These are phyloP conservation scores for Flaveria ramosissima DNA, from an alignment of 129 eudicot genomes.

Conservation along the genomic window DNA sequence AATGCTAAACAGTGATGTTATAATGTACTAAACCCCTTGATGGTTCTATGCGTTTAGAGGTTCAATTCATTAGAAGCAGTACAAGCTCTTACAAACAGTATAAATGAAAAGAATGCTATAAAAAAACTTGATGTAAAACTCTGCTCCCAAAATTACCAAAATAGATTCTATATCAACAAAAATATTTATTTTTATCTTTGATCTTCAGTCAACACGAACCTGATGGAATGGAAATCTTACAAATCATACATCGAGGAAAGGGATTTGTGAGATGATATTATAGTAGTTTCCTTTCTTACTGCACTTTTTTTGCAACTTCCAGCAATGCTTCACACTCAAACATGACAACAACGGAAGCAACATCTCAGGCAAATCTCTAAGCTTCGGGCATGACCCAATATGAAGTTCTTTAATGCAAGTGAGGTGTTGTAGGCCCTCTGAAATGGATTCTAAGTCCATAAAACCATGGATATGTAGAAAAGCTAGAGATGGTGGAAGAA, in stretches of 20 bases:
- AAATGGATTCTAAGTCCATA: conserved; percentile 13
- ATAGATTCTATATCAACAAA: too few species aligned
- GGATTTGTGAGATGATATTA: conserved; percentile 23
- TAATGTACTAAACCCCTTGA: too few species aligned
- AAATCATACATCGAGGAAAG: conserved; percentile 16
- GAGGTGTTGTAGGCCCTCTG: conserved; percentile 26
- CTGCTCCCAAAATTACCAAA: too few species aligned
- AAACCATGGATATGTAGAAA: not conserved
- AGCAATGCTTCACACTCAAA: not conserved
- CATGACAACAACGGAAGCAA: conserved; percentile 1
- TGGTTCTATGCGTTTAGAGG: too few species aligned
- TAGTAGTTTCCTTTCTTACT: conserved; percentile 22
- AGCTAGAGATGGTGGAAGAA: conserved; percentile 23
- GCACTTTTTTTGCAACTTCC: conserved; percentile 5
- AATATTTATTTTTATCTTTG: too few species aligned
- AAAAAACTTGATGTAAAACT: too few species aligned
- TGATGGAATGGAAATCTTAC: not conserved
- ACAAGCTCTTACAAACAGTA: too few species aligned
- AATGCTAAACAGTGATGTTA: too few species aligned
- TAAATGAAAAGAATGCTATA: too few species aligned
- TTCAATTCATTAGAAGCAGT: too few species aligned
- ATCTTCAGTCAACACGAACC: too few species aligned
- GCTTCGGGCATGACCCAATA: conserved; percentile 19
- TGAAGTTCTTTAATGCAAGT: conserved; percentile 3
- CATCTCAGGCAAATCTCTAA: conserved; percentile 4